Percentiles rank a stretch among this genome's conserved stretches.
These are phyloP conservation scores for Solanum habrochaites DNA, from an alignment of 257 asterid genomes.

Conservation along the genomic window DNA sequence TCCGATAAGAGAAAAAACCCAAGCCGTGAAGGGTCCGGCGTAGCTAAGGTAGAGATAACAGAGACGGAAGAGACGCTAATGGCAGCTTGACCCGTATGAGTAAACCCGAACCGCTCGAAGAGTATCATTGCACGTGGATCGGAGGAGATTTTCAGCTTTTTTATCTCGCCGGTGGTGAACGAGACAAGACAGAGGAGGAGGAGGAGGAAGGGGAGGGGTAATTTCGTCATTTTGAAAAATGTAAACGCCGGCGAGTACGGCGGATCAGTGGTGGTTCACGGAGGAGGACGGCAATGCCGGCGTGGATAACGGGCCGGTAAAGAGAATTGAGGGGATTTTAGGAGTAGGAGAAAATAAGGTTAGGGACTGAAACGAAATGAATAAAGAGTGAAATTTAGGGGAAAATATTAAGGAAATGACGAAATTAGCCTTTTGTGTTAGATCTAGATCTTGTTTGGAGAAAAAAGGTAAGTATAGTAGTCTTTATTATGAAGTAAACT, in stretches of 20 bases:
- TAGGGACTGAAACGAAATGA: background rate
- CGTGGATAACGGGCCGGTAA: background rate
- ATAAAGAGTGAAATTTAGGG: background rate
- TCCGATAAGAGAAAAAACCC: constrained; percentile 68
- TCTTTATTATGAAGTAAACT: background rate
- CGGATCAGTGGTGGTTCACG: background rate
- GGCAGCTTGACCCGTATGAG: constrained; percentile 62
- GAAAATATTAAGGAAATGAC: background rate
- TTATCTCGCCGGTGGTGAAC: constrained; percentile 59
- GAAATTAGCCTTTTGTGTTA: background rate
- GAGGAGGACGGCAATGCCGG: background rate
- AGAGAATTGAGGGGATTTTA: background rate
- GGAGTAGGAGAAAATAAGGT: background rate
- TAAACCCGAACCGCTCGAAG: constrained; percentile 89
- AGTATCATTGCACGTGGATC: constrained; percentile 81
- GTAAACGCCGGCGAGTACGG: background rate
- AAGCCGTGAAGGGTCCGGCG: constrained; percentile 38
- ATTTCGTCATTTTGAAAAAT: constrained; percentile 36
- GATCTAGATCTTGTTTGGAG: background rate
- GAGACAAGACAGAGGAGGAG: constrained; percentile 26
- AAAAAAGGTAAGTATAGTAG: background rate
- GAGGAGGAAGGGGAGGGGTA: constrained; percentile 17
- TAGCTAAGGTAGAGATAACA: constrained; percentile 28
- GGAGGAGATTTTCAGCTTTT: constrained; percentile 52
- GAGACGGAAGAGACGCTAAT: constrained; percentile 44